Conservation (phyloP, 1,284 basidiomycete species). For the Ustilago cynodontis region DNA sequence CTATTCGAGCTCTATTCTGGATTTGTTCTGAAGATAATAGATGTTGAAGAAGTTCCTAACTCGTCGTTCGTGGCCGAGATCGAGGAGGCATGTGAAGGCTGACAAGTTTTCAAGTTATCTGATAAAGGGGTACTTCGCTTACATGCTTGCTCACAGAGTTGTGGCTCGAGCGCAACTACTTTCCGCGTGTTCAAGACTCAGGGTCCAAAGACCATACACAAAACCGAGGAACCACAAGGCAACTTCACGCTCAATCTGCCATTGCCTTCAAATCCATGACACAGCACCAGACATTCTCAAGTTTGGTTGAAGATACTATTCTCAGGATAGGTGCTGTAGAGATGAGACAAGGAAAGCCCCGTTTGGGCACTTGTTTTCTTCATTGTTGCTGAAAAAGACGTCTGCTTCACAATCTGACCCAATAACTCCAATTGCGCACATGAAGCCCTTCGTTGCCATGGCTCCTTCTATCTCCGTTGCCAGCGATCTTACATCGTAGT, state of each 20-base stretch:
- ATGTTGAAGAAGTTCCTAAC: background rate
- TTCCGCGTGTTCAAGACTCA: background rate
- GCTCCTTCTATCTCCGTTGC: no score
- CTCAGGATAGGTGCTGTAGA: no score
- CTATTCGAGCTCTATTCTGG: background rate
- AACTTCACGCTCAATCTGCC: background rate
- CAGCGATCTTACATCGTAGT: no score
- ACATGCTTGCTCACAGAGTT: background rate
- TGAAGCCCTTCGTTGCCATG: no score
- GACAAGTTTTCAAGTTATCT: background rate
- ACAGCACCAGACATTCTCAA: no score
- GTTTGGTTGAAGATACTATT: no score
- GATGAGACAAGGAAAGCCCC: no score
- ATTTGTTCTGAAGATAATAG: background rate
- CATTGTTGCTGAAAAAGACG: no score
- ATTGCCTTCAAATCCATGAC: no score
- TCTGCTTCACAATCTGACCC: no score
- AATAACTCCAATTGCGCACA: no score
- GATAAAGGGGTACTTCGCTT: background rate
- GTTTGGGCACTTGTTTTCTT: no score
- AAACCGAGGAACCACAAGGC: background rate
- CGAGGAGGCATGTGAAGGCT: background rate
- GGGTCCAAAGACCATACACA: background rate
- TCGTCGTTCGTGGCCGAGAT: background rate
- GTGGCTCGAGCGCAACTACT: conserved; percentile 10